A percentile compares a stretch with the other conserved stretches of the same genome.
These are phyloP conservation scores for Xylaria digitata DNA, from an alignment of 2,329 filamentous ascomycete species.

Conservation along the genomic window DNA sequence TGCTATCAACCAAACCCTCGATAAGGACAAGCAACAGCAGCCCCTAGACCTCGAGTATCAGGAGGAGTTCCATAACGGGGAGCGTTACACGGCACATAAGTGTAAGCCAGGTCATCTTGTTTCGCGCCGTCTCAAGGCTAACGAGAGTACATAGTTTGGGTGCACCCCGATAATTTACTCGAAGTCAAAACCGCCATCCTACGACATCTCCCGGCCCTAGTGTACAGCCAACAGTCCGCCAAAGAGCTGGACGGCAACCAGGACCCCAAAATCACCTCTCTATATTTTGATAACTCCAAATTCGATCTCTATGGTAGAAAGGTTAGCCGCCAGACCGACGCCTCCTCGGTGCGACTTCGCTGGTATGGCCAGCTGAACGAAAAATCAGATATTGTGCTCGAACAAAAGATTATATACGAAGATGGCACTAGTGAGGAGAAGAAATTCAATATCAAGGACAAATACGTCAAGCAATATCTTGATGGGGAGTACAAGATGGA, in stretches of 20 bases:
- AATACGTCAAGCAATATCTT: conserved; percentile 90
- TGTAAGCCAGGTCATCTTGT: conserved; percentile 64
- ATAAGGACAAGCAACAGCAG: conserved; percentile 62
- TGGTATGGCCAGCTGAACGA: conserved; percentile 90
- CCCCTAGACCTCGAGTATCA: conserved; percentile 63
- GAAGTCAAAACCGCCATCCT: conserved; percentile 98
- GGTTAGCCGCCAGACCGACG: conserved; percentile 78
- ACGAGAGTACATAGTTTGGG: conserved; percentile 75
- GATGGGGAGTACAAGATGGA: conserved; percentile 91
- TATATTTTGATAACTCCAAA: conserved; percentile 91
- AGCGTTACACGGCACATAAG: conserved; percentile 86
- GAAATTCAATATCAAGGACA: conserved; percentile 89
- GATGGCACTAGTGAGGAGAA: conserved; percentile 82
- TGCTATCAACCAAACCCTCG: conserved; percentile 86
- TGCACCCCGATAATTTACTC: conserved; percentile 92
- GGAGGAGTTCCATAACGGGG: conserved; percentile 70
- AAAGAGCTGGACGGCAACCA: conserved; percentile 83
- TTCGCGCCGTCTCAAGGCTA: conserved; percentile 44
- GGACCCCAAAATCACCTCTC: conserved; percentile 91
- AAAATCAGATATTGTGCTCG: conserved; percentile 83
- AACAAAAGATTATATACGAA: conserved; percentile 87
- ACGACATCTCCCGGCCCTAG: conserved; percentile 86
- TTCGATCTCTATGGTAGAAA: conserved; percentile 91
- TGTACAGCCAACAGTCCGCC: conserved; percentile 89
- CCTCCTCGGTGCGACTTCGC: conserved; percentile 84